A percentile compares a stretch with the other conserved stretches of the same genome.
phyloP scores from a whole-genome alignment of 2,329 filamentous ascomycete genomes.

The Calonectria multiphialidica region DNA sequence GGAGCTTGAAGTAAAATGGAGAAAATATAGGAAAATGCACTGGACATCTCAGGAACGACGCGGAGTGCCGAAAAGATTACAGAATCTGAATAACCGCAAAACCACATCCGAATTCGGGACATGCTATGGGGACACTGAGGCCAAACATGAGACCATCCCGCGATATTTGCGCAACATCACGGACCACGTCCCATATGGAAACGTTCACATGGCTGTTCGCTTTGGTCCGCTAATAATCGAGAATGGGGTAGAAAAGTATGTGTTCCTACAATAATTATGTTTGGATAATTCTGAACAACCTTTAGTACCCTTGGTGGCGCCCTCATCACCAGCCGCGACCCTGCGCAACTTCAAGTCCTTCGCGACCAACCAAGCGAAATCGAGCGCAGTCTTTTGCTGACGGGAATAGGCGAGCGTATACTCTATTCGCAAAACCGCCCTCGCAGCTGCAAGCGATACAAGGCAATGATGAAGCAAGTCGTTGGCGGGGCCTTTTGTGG shows the following conservation, averaged over 20 bases:
- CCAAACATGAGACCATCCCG: background rate
- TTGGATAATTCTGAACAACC: too few species aligned
- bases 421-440: background rate
- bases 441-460: background rate
- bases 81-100: background rate
- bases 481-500: background rate
- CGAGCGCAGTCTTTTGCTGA: background rate
- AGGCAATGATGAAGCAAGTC: background rate
- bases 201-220: background rate
- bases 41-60: too few species aligned
- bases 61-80: background rate
- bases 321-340: background rate
- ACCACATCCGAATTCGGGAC: background rate
- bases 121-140: background rate
- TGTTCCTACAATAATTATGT: too few species aligned
- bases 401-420: background rate
- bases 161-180: background rate
- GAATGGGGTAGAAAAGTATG: background rate
- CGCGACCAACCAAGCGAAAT: background rate
- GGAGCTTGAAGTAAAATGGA: background rate
- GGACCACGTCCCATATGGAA: background rate
- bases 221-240: background rate
- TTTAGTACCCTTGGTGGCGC: background rate
- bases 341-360: background rate
- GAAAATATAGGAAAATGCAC: background rate